phyloP scores from a whole-genome alignment of 805 yeast genomes.

The Schwanniomyces polymorphus region DNA sequence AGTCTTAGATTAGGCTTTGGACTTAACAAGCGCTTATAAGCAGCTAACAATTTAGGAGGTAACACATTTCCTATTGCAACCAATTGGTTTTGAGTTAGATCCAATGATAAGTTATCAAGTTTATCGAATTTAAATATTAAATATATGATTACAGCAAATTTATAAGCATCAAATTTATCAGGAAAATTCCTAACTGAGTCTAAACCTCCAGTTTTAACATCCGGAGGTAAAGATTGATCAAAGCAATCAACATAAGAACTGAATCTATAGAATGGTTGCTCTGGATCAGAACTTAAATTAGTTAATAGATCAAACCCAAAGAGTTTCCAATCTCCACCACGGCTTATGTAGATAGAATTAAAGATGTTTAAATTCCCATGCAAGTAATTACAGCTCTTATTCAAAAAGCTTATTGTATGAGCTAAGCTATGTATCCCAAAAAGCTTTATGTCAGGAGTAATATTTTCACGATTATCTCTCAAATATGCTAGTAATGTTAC shows the following conservation, averaged over 20 bases:
- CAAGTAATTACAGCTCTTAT: constrained; percentile 55
- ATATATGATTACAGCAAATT: constrained; percentile 56
- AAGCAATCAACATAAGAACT: constrained; percentile 23
- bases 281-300: constrained; percentile 46
- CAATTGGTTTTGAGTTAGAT: constrained; percentile 7
- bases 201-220: constrained; percentile 46
- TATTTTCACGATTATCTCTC: constrained; percentile 20
- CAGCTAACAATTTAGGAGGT: constrained; percentile 37
- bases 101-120: constrained; percentile 3
- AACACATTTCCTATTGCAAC: constrained; percentile 15
- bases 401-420: constrained; percentile 56
- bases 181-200: constrained; percentile 36
- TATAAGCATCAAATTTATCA: constrained; percentile 61
- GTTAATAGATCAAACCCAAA: constrained; percentile 77
- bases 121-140: constrained; percentile 36
- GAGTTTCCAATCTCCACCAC: constrained; percentile 78
- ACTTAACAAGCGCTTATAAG: constrained; percentile 41
- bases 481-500: constrained; percentile 48
- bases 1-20: constrained; percentile 33
- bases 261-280: constrained; percentile 41
- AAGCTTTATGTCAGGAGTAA: constrained; percentile 37
- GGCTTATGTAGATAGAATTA: constrained; percentile 61
- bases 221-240: constrained; percentile 44
- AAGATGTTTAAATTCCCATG: constrained; percentile 60
- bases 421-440: constrained; percentile 60